Base-by-base conservation (phyloP, 768 basidiomycete genomes). In the Candolleomyces aberdarensis region DNA sequence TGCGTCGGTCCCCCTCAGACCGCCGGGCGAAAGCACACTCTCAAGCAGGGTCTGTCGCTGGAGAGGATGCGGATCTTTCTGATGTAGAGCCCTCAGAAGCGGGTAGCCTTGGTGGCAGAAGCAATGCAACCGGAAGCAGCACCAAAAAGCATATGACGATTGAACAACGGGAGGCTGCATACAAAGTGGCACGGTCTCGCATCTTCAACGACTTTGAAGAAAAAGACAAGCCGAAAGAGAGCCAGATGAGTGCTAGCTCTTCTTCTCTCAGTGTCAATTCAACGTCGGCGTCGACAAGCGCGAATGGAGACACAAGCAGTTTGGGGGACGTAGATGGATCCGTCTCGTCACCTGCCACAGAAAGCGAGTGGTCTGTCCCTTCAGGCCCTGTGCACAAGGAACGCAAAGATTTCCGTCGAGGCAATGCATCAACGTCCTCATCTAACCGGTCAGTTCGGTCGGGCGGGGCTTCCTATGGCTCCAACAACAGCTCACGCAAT, bases 151-250 rank as follows among this genome's bases (percentile, higher is more conserved):
- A 82, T 32, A 84, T 85, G 77, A 93, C 93, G 2, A 86, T 94
- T 22, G 89, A 91, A 67, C 87, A 94, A 71, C 88, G 92, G 36
- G 91, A 91, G 69, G 93, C 90, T 0, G 93, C 91, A n/a, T 94
- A 94, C 66, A 89, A 91, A 57, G 87, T 91, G 72, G 92, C 92
- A 31, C 85, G 93, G 50, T 88, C 85, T 41, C 84, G 92, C 59
- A 94, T 94, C 65, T 94, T 94, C 75, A 88, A 91, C 84, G 87
- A 76, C 64, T 91, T 92, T 65, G 82, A 91, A 70, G 89, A 90
- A 66, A 87, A 86, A 69, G 84, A 83, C 59, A 85, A 87, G 70
- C 84, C 83, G 58, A 88, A 87, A 66, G 87, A 86, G 46, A 86
- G 84, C 65, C 87, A 89, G 64, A 80, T 86, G 74, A 92, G 85